Evolutionary conservation across 139 green algal genomes (phyloP).

Genomic region (Chlorella vulgaris): DNA sequence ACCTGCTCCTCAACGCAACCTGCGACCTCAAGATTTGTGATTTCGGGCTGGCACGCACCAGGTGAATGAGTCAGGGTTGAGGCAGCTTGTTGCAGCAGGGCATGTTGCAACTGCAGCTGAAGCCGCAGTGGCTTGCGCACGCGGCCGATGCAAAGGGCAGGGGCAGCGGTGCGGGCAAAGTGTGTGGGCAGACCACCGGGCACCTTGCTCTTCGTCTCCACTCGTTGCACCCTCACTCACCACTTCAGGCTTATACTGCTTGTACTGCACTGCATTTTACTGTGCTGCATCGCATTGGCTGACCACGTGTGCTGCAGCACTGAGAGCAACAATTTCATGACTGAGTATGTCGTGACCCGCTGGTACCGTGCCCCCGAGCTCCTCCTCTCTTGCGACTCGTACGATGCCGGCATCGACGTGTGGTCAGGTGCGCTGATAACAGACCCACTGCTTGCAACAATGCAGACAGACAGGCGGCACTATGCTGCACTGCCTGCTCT

Average conservation of each 20-base stretch:
- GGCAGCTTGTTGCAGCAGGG: not conserved
- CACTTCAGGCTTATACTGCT: too few species aligned
- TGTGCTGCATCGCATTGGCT: too few species aligned
- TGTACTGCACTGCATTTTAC: too few species aligned
- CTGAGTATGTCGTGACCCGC: constrained; percentile 95
- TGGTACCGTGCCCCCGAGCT: constrained; percentile 97
- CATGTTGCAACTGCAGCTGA: too few species aligned
- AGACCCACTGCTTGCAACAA: too few species aligned
- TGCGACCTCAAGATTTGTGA: constrained; percentile 99
- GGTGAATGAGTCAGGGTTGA: constrained; percentile 17
- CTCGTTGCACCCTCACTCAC: too few species aligned
- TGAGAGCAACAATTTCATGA: constrained; percentile 90
- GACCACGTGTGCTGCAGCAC: too few species aligned
- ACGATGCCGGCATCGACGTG: constrained; percentile 79
- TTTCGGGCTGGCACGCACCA: constrained; percentile 95
- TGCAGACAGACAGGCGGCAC: not conserved
- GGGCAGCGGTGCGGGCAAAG: not conserved
- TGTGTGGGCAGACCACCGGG: too few species aligned
- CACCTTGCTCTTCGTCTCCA: too few species aligned
- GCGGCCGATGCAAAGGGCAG: not conserved
- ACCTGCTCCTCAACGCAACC: constrained; percentile 96
- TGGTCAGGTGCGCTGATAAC: constrained; percentile 50
- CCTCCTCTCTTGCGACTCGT: constrained; percentile 88
- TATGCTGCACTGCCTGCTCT: too few species aligned
- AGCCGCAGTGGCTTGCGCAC: too few species aligned